These are phyloP conservation scores for Globisporangium nunn DNA, from an alignment of 352 stramenopile genomes.

Conservation along the genomic window DNA sequence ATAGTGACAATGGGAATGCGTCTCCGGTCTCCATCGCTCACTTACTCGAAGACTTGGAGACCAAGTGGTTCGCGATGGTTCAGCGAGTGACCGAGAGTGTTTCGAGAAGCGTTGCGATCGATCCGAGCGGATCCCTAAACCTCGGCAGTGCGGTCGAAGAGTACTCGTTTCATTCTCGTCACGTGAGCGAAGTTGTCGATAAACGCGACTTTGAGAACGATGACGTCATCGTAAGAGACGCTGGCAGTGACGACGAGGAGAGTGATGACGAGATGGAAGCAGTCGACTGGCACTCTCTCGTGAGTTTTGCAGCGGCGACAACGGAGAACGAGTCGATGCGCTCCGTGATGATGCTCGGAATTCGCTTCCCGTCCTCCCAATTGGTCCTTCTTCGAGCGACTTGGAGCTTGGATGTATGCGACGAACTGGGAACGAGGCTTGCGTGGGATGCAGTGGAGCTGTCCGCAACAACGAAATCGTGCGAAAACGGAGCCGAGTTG, in stretches of 20 bases:
- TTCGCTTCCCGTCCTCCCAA: conserved; percentile 20
- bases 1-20: neutral
- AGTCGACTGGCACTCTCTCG: conserved; percentile 51
- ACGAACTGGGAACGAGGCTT: conserved; percentile 12
- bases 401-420: conserved; percentile 4
- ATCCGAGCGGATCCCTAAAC: conserved; percentile 24
- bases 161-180: conserved; percentile 30
- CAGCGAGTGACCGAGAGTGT: conserved; percentile 21
- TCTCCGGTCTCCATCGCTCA: conserved; percentile 1
- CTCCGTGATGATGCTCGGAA: conserved; percentile 22
- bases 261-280: conserved; percentile 30
- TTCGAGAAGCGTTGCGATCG: conserved; percentile 11
- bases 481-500: neutral
- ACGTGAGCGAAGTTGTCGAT: neutral
- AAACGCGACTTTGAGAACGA: conserved; percentile 5
- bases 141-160: conserved; percentile 27
- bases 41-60: conserved; percentile 22
- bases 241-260: conserved; percentile 10
- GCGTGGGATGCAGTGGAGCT: conserved; percentile 18
- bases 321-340: conserved; percentile 1
- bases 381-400: conserved; percentile 21
- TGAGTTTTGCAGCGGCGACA: conserved; percentile 10
- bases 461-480: neutral
- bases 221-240: conserved; percentile 1
- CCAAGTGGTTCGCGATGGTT: conserved; percentile 32